phyloP scores from a whole-genome alignment of 768 basidiomycete genomes.

The Glaciozyma martinii region DNA sequence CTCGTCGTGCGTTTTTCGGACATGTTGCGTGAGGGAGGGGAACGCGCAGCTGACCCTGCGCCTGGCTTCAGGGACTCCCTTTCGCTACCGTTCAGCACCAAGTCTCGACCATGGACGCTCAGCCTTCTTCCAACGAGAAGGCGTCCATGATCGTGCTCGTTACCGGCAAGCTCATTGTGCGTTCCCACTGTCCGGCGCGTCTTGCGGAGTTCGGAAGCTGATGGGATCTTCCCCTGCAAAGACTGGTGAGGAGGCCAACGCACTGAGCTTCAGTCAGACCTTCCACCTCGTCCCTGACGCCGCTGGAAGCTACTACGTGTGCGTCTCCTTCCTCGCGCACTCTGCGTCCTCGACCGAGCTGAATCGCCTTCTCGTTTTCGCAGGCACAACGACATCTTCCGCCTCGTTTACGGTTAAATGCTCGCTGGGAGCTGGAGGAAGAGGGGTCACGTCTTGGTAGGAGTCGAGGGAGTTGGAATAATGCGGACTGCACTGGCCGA shows the following conservation, averaged over 20 bases:
- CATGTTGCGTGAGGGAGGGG: neutral
- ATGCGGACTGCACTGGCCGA: too few species aligned
- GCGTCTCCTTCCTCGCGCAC: conserved; percentile 38
- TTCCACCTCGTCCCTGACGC: conserved; percentile 83
- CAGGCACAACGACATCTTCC: conserved; percentile 37
- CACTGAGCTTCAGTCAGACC: conserved; percentile 82
- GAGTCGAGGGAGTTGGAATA: neutral
- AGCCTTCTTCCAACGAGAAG: conserved; percentile 59
- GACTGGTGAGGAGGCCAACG: conserved; percentile 67
- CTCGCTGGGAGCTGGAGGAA: too few species aligned
- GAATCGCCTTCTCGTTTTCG: neutral
- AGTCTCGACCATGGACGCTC: conserved; percentile 73
- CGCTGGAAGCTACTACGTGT: conserved; percentile 69
- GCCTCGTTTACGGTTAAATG: conserved; percentile 20
- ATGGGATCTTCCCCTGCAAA: conserved; percentile 5
- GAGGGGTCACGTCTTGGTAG: neutral
- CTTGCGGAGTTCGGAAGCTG: neutral
- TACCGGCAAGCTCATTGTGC: conserved; percentile 71
- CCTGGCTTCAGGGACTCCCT: conserved; percentile 53
- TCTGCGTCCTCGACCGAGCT: neutral
- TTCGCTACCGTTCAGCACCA: conserved; percentile 75
- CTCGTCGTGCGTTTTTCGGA: conserved; percentile 49
- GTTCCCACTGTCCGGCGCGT: conserved; percentile 32
- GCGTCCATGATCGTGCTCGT: conserved; percentile 68
- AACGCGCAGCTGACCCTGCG: neutral